Evolutionary conservation across 2,329 filamentous ascomycete genomes (phyloP), one percentile per base, ranked within the genome.

Genomic region (Colletotrichum incanum): DNA sequence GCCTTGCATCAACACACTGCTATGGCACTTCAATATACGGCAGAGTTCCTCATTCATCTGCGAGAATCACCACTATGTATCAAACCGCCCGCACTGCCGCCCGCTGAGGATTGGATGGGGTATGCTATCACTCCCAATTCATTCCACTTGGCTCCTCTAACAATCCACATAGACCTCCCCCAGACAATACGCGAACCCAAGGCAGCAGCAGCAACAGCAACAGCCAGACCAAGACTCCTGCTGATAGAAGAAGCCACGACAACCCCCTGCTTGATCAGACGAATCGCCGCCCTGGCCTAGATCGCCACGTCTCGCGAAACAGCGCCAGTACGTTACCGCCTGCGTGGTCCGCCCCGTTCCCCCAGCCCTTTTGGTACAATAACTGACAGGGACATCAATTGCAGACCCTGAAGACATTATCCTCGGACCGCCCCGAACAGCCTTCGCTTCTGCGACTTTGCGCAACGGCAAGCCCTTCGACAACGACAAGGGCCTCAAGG

Each of bases 71-170:
- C 95, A 75, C 87, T 98, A 81, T 95, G 95, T 79, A 86, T 89
- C 77, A 97, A 94, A 83, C 96, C 96, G 58, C 86, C 92, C 74
- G 89, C 88, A 75, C 88, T 98, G 56, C 95, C 95, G 75, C 93
- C 94, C 34, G 89, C 93, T 74, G 94, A 97, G 84, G 94, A 97
- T 86, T 98, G 95, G 95, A 97, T 98, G 94, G 95, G 96, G 93
- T 97, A 87, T 80, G 90, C 83, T 60, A 28, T 52, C 34, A 61
- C 43, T 28, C 26, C 31, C 26, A 43, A 31, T 37, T 28, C 41
- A 20, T 23, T 12, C 49, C 14, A 62, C 70, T 60, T 74, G 39
- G 68, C 61, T 67, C 47, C 56, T 69, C 62, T 66, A 61, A 72
- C 55, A 43, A 7, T 54, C 20, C 43, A 20, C 39, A 20, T 74